Conservation (phyloP, 2,329 filamentous ascomycete species). For the Fusarium sp. region DNA sequence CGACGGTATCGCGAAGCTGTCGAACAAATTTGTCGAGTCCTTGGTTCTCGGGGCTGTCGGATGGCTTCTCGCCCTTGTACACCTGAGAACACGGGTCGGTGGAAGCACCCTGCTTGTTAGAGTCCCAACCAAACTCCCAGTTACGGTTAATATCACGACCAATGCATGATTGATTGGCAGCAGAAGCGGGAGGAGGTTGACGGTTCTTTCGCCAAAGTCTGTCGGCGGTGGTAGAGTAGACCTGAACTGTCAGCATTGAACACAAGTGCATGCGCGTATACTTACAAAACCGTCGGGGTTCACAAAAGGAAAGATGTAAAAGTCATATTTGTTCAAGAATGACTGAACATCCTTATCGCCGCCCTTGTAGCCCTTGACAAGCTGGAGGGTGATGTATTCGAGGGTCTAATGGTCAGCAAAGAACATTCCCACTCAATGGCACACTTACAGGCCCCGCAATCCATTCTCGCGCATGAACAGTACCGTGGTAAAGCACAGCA, state of each 20-base stretch:
- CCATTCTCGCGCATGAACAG: constrained; percentile 70
- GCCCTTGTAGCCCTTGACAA: constrained; percentile 60
- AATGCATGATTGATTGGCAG: constrained; percentile 55
- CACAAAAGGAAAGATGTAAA: constrained; percentile 67
- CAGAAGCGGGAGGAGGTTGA: constrained; percentile 52
- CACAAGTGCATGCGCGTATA: accelerated
- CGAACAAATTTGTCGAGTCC: constrained; percentile 57
- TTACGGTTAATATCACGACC: constrained; percentile 70
- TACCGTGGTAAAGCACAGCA: constrained; percentile 66
- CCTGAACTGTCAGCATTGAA: constrained; percentile 35
- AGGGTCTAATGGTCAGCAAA: constrained; percentile 50
- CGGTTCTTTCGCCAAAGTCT: constrained; percentile 70
- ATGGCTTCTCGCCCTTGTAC: constrained; percentile 59
- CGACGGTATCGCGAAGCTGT: constrained; percentile 52
- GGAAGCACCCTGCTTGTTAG: constrained; percentile 60
- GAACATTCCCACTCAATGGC: background rate
- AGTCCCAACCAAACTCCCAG: constrained; percentile 66
- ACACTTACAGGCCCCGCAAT: constrained; percentile 69
- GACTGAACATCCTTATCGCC: constrained; percentile 55
- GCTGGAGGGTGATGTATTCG: constrained; percentile 64
- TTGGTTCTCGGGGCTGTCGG: constrained; percentile 63
- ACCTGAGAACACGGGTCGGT: constrained; percentile 65
- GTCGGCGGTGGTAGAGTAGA: constrained; percentile 63
- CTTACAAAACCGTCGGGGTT: constrained; percentile 62
- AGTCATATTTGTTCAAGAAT: constrained; percentile 70